Conservation (phyloP, 2,329 filamentous ascomycete species). For the Botryosphaeria dothidea region DNA sequence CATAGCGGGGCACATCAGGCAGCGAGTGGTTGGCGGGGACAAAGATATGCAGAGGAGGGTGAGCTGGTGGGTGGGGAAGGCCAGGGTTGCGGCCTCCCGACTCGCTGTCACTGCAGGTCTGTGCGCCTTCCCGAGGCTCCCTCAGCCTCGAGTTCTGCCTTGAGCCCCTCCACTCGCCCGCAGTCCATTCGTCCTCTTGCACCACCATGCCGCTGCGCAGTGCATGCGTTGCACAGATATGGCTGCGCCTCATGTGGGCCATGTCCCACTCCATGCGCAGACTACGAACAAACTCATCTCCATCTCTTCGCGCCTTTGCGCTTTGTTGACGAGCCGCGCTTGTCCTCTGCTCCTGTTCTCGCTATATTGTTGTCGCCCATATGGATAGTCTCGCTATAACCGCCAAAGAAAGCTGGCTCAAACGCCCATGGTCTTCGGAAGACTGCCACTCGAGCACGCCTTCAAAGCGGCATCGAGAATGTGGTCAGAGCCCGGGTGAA, state of each 20-base stretch:
- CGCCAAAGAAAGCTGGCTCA: background rate
- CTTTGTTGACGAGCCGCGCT: background rate
- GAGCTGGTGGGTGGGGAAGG: background rate
- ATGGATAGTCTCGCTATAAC: background rate
- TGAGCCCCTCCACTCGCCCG: background rate
- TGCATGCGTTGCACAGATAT: background rate
- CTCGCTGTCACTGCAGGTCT: background rate
- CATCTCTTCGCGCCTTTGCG: background rate
- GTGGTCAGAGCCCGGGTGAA: background rate
- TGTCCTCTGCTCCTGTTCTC: background rate
- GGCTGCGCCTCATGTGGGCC: too few species aligned
- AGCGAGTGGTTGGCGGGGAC: background rate
- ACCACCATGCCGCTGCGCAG: background rate
- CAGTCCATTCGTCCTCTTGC: background rate
- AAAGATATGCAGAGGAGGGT: background rate
- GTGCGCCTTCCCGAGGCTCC: background rate
- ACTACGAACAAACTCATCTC: too few species aligned
- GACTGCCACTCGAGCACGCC: background rate
- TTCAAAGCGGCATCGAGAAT: background rate
- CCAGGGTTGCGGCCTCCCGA: background rate
- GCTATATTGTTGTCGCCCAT: background rate
- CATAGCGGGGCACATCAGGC: background rate
- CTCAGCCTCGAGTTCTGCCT: background rate
- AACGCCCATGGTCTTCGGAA: background rate
- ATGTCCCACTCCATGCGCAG: too few species aligned